A percentile compares a stretch with the other conserved stretches of the same genome.
phyloP scores from a whole-genome alignment of 2,329 filamentous ascomycete species.

The Pseudogymnoascus sp. region DNA sequence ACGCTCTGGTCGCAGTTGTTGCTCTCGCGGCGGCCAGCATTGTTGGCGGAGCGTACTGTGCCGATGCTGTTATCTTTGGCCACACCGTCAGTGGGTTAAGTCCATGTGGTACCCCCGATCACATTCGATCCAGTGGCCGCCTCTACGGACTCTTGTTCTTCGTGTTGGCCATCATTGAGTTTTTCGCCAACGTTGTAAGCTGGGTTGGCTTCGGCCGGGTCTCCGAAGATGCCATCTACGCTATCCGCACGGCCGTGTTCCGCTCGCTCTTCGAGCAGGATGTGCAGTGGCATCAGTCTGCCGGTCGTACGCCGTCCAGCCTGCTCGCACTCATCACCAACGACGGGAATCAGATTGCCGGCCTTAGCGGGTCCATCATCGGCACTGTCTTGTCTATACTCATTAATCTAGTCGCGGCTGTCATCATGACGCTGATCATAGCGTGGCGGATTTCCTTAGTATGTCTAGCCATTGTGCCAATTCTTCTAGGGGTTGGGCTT shows the following conservation, averaged over 20 bases:
- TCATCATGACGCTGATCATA: slow-evolving; percentile 62
- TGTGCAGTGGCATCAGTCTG: slow-evolving; percentile 64
- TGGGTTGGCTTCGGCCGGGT: slow-evolving; percentile 46
- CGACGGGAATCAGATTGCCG: slow-evolving; percentile 60
- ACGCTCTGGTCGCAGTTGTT: slow-evolving; percentile 28
- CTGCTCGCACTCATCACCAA: slow-evolving; percentile 63
- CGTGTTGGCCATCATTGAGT: slow-evolving; percentile 48
- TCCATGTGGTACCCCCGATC: slow-evolving; percentile 31
- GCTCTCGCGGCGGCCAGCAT: slow-evolving; percentile 43
- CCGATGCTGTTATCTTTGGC: slow-evolving; percentile 50
- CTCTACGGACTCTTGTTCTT: slow-evolving; percentile 39
- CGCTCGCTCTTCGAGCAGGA: slow-evolving; percentile 59
- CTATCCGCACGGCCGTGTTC: slow-evolving; percentile 55
- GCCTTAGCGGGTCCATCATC: slow-evolving; percentile 62
- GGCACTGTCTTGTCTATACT: slow-evolving; percentile 61
- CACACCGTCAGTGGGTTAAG: slow-evolving; percentile 45
- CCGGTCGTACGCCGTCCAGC: slow-evolving; percentile 51
- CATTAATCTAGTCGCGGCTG: slow-evolving; percentile 61
- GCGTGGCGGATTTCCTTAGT: slow-evolving; percentile 71
- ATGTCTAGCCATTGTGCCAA: slow-evolving; percentile 58
- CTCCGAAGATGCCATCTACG: slow-evolving; percentile 59
- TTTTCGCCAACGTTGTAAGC: slow-evolving; percentile 55
- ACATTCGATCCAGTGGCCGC: slow-evolving; percentile 25
- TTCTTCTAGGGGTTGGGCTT: slow-evolving; percentile 61
- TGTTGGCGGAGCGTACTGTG: slow-evolving; percentile 47